Conservation (phyloP, 2,329 filamentous ascomycete species). For the Apiospora aurea region DNA sequence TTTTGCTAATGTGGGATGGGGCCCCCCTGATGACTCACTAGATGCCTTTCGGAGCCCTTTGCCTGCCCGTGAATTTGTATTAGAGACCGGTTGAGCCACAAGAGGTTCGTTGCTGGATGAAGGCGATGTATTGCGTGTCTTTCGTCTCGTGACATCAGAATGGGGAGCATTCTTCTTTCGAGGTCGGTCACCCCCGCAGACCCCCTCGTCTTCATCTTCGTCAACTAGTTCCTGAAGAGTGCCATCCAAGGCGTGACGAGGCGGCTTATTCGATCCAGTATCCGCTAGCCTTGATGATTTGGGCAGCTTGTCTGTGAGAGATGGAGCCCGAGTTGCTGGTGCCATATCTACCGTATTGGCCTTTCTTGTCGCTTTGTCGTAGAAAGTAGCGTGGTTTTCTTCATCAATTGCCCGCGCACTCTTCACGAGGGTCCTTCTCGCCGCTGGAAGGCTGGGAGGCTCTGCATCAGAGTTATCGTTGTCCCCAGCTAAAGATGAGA, state of each 20-base stretch:
- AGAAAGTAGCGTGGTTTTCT: not conserved
- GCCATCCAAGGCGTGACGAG: not conserved
- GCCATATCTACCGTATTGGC: not conserved
- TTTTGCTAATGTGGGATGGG: slow-evolving; percentile 39
- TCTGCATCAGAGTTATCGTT: not conserved
- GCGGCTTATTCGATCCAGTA: not conserved
- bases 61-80: not conserved
- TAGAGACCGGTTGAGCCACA: not conserved
- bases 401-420: not conserved
- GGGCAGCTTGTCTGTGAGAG: not conserved
- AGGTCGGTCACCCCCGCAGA: not conserved
- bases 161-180: not conserved
- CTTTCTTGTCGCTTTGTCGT: not conserved
- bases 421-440: not conserved
- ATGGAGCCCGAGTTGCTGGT: not conserved
- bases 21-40: slow-evolving; percentile 24
- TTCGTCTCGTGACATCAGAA: not conserved
- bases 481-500: not conserved
- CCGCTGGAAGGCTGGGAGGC: not conserved
- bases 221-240: not conserved
- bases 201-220: not conserved
- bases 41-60: not conserved
- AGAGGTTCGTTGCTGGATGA: not conserved
- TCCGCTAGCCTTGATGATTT: not conserved
- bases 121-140: not conserved